phyloP scores from a whole-genome alignment of 2,329 filamentous ascomycete species.

The Curvularia sp. region DNA sequence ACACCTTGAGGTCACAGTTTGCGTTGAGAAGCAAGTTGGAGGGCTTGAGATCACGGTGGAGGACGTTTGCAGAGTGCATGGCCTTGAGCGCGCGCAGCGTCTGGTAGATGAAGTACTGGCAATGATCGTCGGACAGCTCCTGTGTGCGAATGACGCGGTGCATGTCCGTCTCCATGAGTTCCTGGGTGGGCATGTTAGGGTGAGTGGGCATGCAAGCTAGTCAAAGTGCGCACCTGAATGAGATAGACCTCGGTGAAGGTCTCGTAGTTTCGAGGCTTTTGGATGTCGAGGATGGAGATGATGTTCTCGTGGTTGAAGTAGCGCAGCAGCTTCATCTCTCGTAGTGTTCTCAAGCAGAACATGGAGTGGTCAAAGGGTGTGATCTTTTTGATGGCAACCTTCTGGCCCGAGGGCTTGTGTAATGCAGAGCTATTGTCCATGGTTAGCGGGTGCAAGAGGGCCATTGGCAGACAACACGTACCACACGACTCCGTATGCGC shows the following conservation, averaged over 20 bases:
- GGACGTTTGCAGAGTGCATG: conserved; percentile 98
- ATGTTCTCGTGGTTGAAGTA: conserved; percentile 99
- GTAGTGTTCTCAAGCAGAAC: conserved; percentile 95
- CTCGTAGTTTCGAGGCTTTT: conserved; percentile 96
- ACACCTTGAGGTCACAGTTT: conserved; percentile 99
- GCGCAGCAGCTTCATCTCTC: conserved; percentile 98
- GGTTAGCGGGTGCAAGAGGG: conserved; percentile 28
- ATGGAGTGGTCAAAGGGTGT: conserved; percentile 99
- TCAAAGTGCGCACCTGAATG: conserved; percentile 73
- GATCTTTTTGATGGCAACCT: conserved; percentile 99
- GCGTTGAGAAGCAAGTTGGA: conserved; percentile 97
- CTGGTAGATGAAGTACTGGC: conserved; percentile 99
- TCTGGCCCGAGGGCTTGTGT: conserved; percentile 97
- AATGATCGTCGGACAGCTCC: conserved; percentile 97
- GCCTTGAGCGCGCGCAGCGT: conserved; percentile 96
- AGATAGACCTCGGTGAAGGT: conserved; percentile 97
- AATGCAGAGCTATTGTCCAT: conserved; percentile 76
- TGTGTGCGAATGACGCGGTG: conserved; percentile 98
- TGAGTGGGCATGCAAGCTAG: background rate
- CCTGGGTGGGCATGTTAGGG: conserved; percentile 61
- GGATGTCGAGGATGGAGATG: conserved; percentile 98
- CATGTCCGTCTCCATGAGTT: conserved; percentile 99
- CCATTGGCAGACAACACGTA: conserved; percentile 58
- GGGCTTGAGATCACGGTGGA: conserved; percentile 96
- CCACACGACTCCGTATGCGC: conserved; percentile 98